Evolutionary conservation across 208 protist species (phyloP), one percentile per base, ranked within the genome.

Genomic region (Wallacemonas sp.): DNA sequence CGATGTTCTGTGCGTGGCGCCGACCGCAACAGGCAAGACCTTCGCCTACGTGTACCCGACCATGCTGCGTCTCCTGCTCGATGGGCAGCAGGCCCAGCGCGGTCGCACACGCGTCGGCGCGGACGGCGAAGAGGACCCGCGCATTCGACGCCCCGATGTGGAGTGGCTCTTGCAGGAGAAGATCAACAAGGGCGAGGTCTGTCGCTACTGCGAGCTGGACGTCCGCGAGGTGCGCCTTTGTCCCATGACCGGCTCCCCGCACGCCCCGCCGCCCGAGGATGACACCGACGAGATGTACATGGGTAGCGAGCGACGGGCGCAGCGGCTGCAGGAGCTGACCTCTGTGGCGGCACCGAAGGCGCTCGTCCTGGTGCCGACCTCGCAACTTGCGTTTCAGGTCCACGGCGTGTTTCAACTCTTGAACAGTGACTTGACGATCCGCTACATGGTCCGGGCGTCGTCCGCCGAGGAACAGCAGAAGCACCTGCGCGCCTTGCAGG

Each of bases 11-110:
- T 92, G 81, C 61, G 80, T 97, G 41, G 79, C 95, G 18, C 86
- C 90, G 0, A 96, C 95, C 3, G 88, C 91, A 10, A 94, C 90
- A 16, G 95, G 95, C n/a, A 98, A 97, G 68, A 97, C 93, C 10
- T 77, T 97, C 31, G 80, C 82, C 38, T 97, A 97, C 75, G 81
- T 81, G n/a, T 84, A 97, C 66, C 86, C 93, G 10, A 72, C 78
- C 14, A 67, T 97, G 41, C 61, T 96, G 65, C 77, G 84, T 44
- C 61, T 97, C 16, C 46, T 83, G 38, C 39, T 87, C 41, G 67
- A 77, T 57, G 74, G 76, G 36, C 22, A n/a, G 31, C n/a, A 57
- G 23, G 62, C 38, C 25, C 32, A 28, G 3, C 32, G 28, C 18
- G 12, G 18, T 66, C 48, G 52, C n/a, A 54, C 52, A 10, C 52